Base-by-base conservation (phyloP, 2,329 filamentous ascomycete species). In the Aspergillus latus region DNA sequence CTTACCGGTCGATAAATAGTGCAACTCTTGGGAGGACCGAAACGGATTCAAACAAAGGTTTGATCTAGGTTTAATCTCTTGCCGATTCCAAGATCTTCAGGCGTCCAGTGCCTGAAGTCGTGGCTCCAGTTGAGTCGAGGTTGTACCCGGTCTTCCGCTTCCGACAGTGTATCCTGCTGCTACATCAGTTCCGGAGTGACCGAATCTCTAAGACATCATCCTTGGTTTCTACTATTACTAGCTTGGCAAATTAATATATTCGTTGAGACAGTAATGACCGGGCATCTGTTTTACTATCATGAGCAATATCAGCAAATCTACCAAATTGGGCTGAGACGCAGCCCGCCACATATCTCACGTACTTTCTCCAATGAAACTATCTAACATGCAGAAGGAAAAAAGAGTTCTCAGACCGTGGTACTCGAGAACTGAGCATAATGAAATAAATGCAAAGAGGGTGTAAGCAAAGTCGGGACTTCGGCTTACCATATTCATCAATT, bases 401-500 rank as follows among this genome's bases (percentile, higher is more conserved):
- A 21, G 21, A 21, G 21, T 21, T 21, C 21, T 21, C 21, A 21
- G 21, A 21, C 21, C 21, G 21, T 43, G 6, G 16, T 40, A 42
- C 34, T 32, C n/a, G 44, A 46, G 21, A 32, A 15, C n/a, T 30
- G 29, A 46, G 5, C 13, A 21, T 21, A 21, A 21, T 21, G 21
- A 21, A 21, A 47, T 6, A 36, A 26, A 10, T 15, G 37, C 48
- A 42, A 13, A n/a, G 15, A 26, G 11, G 34, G 2, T 8, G 21
- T 21, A 21, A 30, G 34, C 13, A 13, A 39, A 37, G 8, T 13
- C 34, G 39, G 26, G 28, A n/a, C 50, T 49, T 54, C 61, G 61
- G 59, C 48, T 62, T 61, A 52, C 61, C 61, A 50, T 15, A 61
- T 62, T 45, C 57, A 61, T 61, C 57, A 6, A 56, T 57, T 34